phyloP scores from a whole-genome alignment of 2,329 filamentous ascomycete species.

The Fusarium sp. region DNA sequence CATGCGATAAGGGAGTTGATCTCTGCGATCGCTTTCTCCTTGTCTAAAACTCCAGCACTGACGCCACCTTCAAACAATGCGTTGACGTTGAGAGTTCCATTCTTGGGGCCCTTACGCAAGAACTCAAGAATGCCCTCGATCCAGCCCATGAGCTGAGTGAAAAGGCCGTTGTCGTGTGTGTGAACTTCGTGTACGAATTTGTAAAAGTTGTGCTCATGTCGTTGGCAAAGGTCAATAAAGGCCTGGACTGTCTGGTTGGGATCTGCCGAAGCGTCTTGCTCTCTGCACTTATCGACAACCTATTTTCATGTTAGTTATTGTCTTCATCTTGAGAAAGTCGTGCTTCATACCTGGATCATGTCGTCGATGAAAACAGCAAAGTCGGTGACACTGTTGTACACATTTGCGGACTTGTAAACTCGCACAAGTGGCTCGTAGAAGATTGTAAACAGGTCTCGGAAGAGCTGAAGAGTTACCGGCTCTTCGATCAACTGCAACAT shows the following conservation, averaged over 20 bases:
- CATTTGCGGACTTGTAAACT: constrained; percentile 98
- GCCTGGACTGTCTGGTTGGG: constrained; percentile 98
- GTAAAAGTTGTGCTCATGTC: constrained; percentile 97
- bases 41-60: constrained; percentile 74
- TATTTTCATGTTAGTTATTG: constrained; percentile 43
- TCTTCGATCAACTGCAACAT: constrained; percentile 97
- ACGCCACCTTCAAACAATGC: constrained; percentile 86
- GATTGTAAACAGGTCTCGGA: constrained; percentile 96
- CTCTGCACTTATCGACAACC: constrained; percentile 73
- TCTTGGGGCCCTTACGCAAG: constrained; percentile 84
- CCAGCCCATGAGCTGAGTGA: constrained; percentile 97
- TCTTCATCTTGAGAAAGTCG: background rate
- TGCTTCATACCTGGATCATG: constrained; percentile 75
- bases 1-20: constrained; percentile 89
- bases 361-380: constrained; percentile 95
- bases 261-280: constrained; percentile 88
- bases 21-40: constrained; percentile 77
- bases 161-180: constrained; percentile 94
- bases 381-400: constrained; percentile 97
- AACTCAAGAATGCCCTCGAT: constrained; percentile 96
- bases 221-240: constrained; percentile 95
- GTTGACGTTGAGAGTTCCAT: constrained; percentile 93
- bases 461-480: constrained; percentile 94
- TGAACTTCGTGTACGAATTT: constrained; percentile 99
- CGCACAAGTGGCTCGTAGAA: constrained; percentile 98